Evolutionary conservation across 176 grass and related monocot species (phyloP), one percentile per base, ranked within the genome.

Genomic region (Carex kokanica): DNA sequence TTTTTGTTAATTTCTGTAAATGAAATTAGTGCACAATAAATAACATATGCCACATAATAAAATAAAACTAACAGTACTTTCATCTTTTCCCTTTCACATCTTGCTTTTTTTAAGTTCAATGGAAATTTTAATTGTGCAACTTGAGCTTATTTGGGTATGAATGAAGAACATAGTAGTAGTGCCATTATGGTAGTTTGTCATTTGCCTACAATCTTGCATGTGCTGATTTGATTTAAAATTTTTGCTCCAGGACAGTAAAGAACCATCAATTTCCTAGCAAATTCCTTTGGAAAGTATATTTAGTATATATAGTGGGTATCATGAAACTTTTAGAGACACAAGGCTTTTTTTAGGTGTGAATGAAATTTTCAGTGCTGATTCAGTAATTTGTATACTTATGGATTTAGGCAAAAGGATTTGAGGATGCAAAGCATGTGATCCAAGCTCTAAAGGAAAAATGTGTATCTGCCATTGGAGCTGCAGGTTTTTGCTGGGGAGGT

Each of bases 401-500:
- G 23, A 54, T 75, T 24, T 49, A 89, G 88, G 66, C 24, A 21
- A 83, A 89, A 86, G 88, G 68, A 13, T 89, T 83, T 86, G 88
- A 89, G 78, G 84, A 89, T 83, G 88, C 88, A 89, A 89, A 89
- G 58, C 41, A 38, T 55, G 84, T 89, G 20, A 78, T 89, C 43
- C 32, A 86, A 82, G 78, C 78, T 11, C 54, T 89, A 52, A 86
- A 83, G 60, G 58, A 59, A 20, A 89, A 89, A 83, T 69, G 88
- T 65, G 47, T 78, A 78, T 78, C 69, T 75, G 38, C 58, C 34
- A 83, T 89, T 65, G 88, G 88, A 52, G 88, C 83, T 83, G 88
- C 79, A 47, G 88, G 88, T 45, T 89, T 86, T 89, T 89, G 88
- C 69, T 89, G 88, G 88, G 88, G 88, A 64, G 88, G 88, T 89